phyloP scores from a whole-genome alignment of 805 yeast genomes.

The Candida loeiensis region DNA sequence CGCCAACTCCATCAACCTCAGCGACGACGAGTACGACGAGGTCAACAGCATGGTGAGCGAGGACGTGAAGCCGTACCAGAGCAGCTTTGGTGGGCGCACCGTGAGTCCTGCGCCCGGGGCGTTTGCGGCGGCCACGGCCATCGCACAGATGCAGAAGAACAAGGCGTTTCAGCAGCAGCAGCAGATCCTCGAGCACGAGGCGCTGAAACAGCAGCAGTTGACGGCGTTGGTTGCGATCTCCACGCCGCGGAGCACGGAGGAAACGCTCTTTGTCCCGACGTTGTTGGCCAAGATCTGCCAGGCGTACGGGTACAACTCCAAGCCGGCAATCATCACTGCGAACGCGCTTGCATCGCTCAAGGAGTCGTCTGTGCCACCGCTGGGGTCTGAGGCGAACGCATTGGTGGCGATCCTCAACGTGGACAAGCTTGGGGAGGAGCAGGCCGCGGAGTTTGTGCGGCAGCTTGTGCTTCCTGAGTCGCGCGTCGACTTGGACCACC shows the following conservation, averaged over 20 bases:
- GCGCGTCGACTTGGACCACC: conserved; percentile 60
- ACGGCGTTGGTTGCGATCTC: conserved; percentile 60
- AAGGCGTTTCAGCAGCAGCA: conserved; percentile 18
- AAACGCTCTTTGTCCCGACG: conserved; percentile 71
- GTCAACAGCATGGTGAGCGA: conserved; percentile 31
- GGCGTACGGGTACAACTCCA: conserved; percentile 67
- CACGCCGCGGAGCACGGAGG: conserved; percentile 74
- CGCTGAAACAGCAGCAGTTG: conserved; percentile 33
- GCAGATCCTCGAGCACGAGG: conserved; percentile 21
- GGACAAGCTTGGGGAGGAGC: not conserved
- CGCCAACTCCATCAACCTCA: conserved; percentile 34
- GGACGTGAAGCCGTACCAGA: conserved; percentile 1
- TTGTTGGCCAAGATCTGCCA: conserved; percentile 66
- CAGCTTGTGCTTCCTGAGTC: conserved; percentile 33
- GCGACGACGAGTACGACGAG: conserved; percentile 41
- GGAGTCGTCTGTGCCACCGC: conserved; percentile 2
- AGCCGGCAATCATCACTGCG: conserved; percentile 68
- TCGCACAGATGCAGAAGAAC: conserved; percentile 50
- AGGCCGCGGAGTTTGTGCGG: conserved; percentile 41
- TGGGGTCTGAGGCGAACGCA: not conserved
- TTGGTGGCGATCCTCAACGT: not conserved
- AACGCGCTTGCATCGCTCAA: conserved; percentile 68
- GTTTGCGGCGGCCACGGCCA: conserved; percentile 58
- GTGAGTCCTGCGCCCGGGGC: conserved; percentile 74
- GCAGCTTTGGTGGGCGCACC: not conserved